Evolutionary conservation across 225 moss, liverwort and hornwort genomes (phyloP).

Genomic region (Sphagnum tenellum): DNA sequence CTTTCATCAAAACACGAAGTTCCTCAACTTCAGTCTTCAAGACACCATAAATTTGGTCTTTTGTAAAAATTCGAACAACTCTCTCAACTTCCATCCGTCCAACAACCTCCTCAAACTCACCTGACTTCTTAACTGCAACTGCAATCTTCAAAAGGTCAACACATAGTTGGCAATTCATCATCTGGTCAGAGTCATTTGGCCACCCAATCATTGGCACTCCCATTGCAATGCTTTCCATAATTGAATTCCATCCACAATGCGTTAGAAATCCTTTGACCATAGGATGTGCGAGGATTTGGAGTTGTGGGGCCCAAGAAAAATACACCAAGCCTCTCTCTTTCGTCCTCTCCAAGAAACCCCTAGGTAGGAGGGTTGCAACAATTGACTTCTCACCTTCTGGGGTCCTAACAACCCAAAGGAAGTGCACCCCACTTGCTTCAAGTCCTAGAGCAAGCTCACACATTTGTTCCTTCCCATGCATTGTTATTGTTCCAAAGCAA

Average conservation of each 20-base stretch:
- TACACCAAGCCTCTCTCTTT: slow-evolving; percentile 13
- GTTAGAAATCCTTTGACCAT: slow-evolving; percentile 23
- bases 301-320: slow-evolving; percentile 12
- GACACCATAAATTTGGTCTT: slow-evolving; percentile 8
- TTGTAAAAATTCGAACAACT: slow-evolving; percentile 28
- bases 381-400: background rate
- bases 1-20: slow-evolving; percentile 10
- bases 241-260: slow-evolving; percentile 38
- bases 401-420: slow-evolving; percentile 33
- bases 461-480: slow-evolving; percentile 7
- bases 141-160: slow-evolving; percentile 10
- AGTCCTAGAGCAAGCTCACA: slow-evolving; percentile 14
- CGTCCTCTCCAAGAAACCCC: slow-evolving; percentile 25
- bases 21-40: slow-evolving; percentile 5
- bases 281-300: slow-evolving; percentile 26
- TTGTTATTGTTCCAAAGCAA: slow-evolving; percentile 29
- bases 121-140: slow-evolving; percentile 16
- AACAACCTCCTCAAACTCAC: slow-evolving; percentile 12
- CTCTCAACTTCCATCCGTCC: slow-evolving; percentile 15
- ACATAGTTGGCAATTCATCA: slow-evolving; percentile 29
- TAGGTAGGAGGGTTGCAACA: slow-evolving; percentile 5
- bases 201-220: slow-evolving; percentile 35
- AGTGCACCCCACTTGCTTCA: slow-evolving; percentile 12
- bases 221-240: slow-evolving; percentile 13
- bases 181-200: slow-evolving; percentile 40